These are phyloP conservation scores for Alternaria angustiovoidea DNA, from an alignment of 2,329 filamentous ascomycete genomes.

Conservation along the genomic window DNA sequence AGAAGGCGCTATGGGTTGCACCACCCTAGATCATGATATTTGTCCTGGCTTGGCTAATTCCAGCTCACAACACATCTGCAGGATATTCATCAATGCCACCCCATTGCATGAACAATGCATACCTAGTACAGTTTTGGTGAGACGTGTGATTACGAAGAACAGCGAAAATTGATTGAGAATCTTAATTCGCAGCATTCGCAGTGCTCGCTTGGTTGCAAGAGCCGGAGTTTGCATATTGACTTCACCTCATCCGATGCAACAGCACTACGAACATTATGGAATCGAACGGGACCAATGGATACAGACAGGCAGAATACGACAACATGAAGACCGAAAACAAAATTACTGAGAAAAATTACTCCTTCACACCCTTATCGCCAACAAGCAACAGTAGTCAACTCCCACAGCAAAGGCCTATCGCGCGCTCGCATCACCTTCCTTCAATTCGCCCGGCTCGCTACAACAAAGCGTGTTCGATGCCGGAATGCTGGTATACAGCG, in stretches of 20 bases:
- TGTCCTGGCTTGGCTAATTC: background rate
- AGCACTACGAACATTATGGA: background rate
- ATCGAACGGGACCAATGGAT: background rate
- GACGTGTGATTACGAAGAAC: too few relatives aligned
- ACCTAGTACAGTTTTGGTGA: background rate
- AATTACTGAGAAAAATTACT: background rate
- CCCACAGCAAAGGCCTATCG: background rate
- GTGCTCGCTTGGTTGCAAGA: background rate
- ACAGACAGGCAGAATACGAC: background rate
- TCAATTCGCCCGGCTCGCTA: conserved; percentile 1
- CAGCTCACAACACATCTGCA: background rate
- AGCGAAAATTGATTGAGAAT: background rate
- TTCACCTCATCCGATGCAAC: background rate
- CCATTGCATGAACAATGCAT: background rate
- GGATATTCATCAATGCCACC: background rate
- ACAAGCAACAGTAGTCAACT: background rate
- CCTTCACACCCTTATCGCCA: background rate
- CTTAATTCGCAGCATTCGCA: background rate
- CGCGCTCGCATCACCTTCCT: background rate
- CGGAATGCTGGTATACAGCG: background rate
- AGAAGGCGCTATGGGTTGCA: background rate
- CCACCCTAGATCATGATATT: background rate
- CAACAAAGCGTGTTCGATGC: background rate
- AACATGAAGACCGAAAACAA: background rate
- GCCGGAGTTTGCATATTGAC: background rate